A percentile compares a stretch with the other conserved stretches of the same genome.
Evolutionary conservation across 306 rosid genomes (phyloP).

Genomic region (Fragaria ananassa): DNA sequence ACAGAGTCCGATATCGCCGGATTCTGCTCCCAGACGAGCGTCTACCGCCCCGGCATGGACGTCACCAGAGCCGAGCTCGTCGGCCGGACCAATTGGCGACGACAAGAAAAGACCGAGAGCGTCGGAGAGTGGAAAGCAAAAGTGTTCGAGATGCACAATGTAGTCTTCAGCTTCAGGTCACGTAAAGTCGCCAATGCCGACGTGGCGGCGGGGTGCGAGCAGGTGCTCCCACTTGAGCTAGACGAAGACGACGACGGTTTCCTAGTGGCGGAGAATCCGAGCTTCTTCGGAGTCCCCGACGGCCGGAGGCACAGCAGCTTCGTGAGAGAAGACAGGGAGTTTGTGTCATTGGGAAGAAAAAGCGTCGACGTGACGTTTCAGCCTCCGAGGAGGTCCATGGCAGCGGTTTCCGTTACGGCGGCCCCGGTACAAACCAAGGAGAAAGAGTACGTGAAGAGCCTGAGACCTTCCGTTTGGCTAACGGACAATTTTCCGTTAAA

Average conservation of each 20-base stretch:
- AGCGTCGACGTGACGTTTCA: constrained; percentile 65
- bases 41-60: constrained; percentile 92
- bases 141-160: constrained; percentile 83
- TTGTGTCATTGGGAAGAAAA: constrained; percentile 65
- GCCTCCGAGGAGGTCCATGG: constrained; percentile 34
- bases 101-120: constrained; percentile 82
- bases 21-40: constrained; percentile 80
- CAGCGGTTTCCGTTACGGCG: constrained; percentile 4
- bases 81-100: constrained; percentile 85
- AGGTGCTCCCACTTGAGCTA: constrained; percentile 72
- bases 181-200: constrained; percentile 60
- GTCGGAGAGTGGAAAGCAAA: constrained; percentile 89
- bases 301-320: constrained; percentile 85
- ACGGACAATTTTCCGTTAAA: constrained; percentile 94
- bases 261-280: constrained; percentile 82
- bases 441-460: constrained; percentile 74
- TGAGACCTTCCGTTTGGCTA: constrained; percentile 87
- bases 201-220: constrained; percentile 76
- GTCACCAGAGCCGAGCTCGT: constrained; percentile 83
- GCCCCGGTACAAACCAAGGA: constrained; percentile 58
- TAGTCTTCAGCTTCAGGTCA: constrained; percentile 82
- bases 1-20: constrained; percentile 71
- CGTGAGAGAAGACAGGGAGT: constrained; percentile 74
- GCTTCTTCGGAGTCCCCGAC: constrained; percentile 53
- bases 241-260: constrained; percentile 96